These are phyloP conservation scores for Phytopythium litorale DNA, from an alignment of 352 stramenopile species.

Conservation along the genomic window DNA sequence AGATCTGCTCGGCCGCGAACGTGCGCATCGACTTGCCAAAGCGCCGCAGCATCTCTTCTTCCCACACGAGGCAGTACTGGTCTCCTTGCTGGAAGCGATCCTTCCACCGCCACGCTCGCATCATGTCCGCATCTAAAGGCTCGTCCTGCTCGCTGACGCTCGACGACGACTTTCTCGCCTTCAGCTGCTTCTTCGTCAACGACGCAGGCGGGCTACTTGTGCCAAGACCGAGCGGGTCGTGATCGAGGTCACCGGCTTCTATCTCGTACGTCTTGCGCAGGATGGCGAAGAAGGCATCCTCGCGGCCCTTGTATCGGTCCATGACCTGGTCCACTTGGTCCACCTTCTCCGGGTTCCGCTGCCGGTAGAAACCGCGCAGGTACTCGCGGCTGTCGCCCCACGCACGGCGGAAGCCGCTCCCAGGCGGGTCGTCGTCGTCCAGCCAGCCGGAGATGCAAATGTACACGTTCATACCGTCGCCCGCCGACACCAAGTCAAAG, in stretches of 20 bases:
- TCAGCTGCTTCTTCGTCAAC: conserved; percentile 4
- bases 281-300: conserved; percentile 80
- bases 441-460: conserved; percentile 84
- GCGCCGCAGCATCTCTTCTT: conserved; percentile 61
- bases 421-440: conserved; percentile 64
- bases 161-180: conserved; percentile 1
- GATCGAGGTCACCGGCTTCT: conserved; percentile 17
- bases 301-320: conserved; percentile 76
- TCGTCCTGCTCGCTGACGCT: neutral
- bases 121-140: neutral
- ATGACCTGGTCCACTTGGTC: conserved; percentile 78
- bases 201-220: neutral
- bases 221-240: conserved; percentile 45
- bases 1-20: conserved; percentile 67
- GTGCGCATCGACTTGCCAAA: conserved; percentile 82
- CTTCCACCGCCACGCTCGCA: conserved; percentile 81
- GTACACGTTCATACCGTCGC: conserved; percentile 87
- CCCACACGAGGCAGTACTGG: conserved; percentile 80
- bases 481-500: conserved; percentile 76
- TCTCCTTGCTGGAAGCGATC: conserved; percentile 78
- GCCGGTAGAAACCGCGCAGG: conserved; percentile 66
- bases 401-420: conserved; percentile 54
- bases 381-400: conserved; percentile 84
- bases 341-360: conserved; percentile 67
- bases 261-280: conserved; percentile 66